Percentiles rank a stretch among this genome's conserved stretches.
These are phyloP conservation scores for Zizania palustris DNA, from an alignment of 202 grass and related monocot genomes.

Conservation along the genomic window DNA sequence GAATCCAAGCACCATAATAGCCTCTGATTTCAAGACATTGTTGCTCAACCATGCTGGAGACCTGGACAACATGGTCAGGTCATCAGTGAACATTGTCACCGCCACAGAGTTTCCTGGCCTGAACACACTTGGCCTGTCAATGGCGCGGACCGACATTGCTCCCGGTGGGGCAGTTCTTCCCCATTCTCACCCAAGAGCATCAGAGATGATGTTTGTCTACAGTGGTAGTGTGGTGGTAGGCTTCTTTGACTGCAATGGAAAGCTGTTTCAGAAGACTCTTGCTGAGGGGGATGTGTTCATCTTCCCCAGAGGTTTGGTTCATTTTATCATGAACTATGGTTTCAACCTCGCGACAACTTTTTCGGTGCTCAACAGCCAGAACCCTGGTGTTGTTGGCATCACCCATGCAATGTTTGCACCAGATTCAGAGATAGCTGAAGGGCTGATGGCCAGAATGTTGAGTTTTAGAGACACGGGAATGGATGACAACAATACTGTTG, in stretches of 20 bases:
- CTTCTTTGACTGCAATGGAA: slow-evolving; percentile 49
- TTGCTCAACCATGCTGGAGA: slow-evolving; percentile 50
- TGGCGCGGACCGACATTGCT: slow-evolving; percentile 48
- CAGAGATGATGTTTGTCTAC: slow-evolving; percentile 56
- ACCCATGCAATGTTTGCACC: slow-evolving; percentile 45
- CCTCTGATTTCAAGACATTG: slow-evolving; percentile 61
- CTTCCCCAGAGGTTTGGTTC: slow-evolving; percentile 52
- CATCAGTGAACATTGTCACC: slow-evolving; percentile 47
- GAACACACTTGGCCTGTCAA: slow-evolving; percentile 56
- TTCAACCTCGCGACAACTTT: slow-evolving; percentile 27
- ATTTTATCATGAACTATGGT: slow-evolving; percentile 52
- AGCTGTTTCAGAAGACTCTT: slow-evolving; percentile 51
- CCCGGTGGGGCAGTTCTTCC: slow-evolving; percentile 38
- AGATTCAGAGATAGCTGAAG: slow-evolving; percentile 47
- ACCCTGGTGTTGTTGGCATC: slow-evolving; percentile 50
- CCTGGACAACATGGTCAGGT: slow-evolving; percentile 38
- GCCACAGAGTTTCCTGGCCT: slow-evolving; percentile 56
- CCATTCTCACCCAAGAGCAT: slow-evolving; percentile 55
- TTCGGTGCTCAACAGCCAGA: slow-evolving; percentile 58
- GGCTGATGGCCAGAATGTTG: slow-evolving; percentile 52
- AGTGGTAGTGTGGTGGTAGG: slow-evolving; percentile 43
- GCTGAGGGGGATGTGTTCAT: slow-evolving; percentile 54
- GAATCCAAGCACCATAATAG: slow-evolving; percentile 41
- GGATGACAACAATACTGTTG: slow-evolving; percentile 10
- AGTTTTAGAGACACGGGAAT: slow-evolving; percentile 30